Base-by-base conservation (phyloP, 1,284 basidiomycete genomes). In the Rhodotorula sp. region DNA sequence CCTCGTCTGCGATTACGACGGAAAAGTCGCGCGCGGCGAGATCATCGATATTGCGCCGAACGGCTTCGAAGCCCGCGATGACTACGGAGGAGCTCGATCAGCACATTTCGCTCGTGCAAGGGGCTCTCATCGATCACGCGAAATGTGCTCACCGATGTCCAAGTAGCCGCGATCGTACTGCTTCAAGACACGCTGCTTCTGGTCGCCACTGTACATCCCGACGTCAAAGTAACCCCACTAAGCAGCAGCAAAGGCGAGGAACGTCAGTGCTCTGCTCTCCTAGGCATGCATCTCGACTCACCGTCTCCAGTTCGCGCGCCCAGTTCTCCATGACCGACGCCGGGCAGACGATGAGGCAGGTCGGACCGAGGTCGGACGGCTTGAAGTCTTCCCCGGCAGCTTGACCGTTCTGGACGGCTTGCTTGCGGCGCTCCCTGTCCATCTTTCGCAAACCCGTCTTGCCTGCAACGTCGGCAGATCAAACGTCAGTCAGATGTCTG, bases 271-370 rank as follows among this genome's bases (percentile, higher is more conserved):
- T 4, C 0, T 8, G 37, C 17, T 8, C 22, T n/a, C 8, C n/a
- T 24, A 12, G 6, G 18, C 3, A 54, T 97, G 85, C 29, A 93
- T 76, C 95, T 91, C 85, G 93, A 90, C 33, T 88, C 87, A 99
- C 99, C 53, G 88, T 88, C 45, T 88, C 85, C 78, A 99, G 97
- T 81, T 99, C 96, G 72, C 96, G 87, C 79, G 90, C 90, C 96
- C 96, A 99, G 79, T 99, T 99, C 81, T 99, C 94, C 18, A 98
- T 82, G 0, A 95, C 97, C 1, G 94, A 97, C 1, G 95, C 93
- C 22, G 94, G 94, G 15, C 97, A 95, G 68, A 97, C 88, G 68
- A 99, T 86, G 45, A 99, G 86, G 82, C 97, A 93, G 26, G 95
- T 94, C 0, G 93, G 91, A 64, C 84, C 85, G 60, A 85, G 85